These are phyloP conservation scores for Colletotrichum caudatum DNA, from an alignment of 2,329 filamentous ascomycete genomes.

Conservation along the genomic window DNA sequence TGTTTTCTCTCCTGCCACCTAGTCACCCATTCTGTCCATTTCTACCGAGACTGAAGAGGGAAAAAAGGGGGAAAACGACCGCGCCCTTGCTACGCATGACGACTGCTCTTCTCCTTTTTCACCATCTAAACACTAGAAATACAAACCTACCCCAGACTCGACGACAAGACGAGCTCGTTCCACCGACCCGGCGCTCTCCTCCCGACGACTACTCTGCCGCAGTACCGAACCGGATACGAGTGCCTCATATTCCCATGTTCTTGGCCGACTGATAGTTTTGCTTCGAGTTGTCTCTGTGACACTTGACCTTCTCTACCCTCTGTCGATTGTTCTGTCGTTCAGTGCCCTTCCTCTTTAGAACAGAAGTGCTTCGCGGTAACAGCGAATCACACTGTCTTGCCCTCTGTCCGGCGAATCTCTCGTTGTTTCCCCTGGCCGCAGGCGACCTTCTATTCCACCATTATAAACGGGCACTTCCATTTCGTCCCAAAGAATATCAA, in stretches of 20 bases:
- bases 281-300: slow-evolving; percentile 51
- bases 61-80: neutral
- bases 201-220: slow-evolving; percentile 25
- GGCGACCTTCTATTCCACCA: slow-evolving; percentile 65
- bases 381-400: slow-evolving; percentile 55
- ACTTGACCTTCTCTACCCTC: slow-evolving; percentile 47
- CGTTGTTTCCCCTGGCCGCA: slow-evolving; percentile 62
- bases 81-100: slow-evolving; percentile 14
- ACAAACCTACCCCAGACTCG: slow-evolving; percentile 14
- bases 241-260: slow-evolving; percentile 48
- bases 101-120: slow-evolving; percentile 31
- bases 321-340: slow-evolving; percentile 44
- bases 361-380: slow-evolving; percentile 57
- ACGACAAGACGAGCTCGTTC: slow-evolving; percentile 26
- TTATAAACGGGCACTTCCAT: slow-evolving; percentile 42
- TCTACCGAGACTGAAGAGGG: slow-evolving; percentile 16
- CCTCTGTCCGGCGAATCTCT: slow-evolving; percentile 52
- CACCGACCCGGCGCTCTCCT: slow-evolving; percentile 18
- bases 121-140: slow-evolving; percentile 10
- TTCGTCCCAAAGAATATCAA: slow-evolving; percentile 37
- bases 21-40: slow-evolving; percentile 43
- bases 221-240: slow-evolving; percentile 35
- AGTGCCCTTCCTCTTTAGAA: slow-evolving; percentile 37
- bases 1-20: slow-evolving; percentile 46
- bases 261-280: slow-evolving; percentile 46